A percentile compares a stretch with the other conserved stretches of the same genome.
Evolutionary conservation across 371 early-diverging fungal species (phyloP).

Genomic region (Actinomortierella wolfii): DNA sequence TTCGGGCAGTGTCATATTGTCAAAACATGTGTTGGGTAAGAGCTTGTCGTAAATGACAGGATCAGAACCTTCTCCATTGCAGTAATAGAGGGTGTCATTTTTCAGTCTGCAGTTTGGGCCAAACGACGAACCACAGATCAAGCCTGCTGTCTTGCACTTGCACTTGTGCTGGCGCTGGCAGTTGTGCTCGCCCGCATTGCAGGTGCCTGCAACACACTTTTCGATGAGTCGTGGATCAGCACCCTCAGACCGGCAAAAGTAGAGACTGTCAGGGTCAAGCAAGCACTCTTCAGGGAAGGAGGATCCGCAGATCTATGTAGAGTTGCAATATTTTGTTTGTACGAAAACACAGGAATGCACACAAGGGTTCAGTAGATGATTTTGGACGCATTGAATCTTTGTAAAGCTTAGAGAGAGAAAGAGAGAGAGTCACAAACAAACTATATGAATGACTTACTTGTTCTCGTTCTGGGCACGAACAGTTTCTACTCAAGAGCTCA

Average conservation of each 20-base stretch:
- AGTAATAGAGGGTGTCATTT: not conserved
- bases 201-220: conserved; percentile 6
- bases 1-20: no score
- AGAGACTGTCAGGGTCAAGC: not conserved
- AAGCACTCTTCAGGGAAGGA: conserved; percentile 1
- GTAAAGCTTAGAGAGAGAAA: not conserved
- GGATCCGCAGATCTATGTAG: conserved; percentile 6
- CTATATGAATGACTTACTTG: not conserved
- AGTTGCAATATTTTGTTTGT: not conserved
- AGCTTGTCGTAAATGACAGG: not conserved
- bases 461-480: conserved; percentile 1
- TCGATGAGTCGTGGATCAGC: not conserved
- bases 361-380: no score
- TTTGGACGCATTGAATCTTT: no score
- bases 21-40: no score
- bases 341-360: no score
- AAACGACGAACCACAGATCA: conserved; percentile 9
- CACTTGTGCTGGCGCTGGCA: conserved; percentile 1
- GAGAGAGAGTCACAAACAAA: not conserved
- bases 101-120: not conserved
- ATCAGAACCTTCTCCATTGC: not conserved
- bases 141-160: not conserved
- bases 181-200: not conserved
- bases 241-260: conserved; percentile 1
- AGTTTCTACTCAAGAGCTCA: not conserved